Conservation (phyloP, 768 basidiomycete species). For the Phaeolepiota aurea region DNA sequence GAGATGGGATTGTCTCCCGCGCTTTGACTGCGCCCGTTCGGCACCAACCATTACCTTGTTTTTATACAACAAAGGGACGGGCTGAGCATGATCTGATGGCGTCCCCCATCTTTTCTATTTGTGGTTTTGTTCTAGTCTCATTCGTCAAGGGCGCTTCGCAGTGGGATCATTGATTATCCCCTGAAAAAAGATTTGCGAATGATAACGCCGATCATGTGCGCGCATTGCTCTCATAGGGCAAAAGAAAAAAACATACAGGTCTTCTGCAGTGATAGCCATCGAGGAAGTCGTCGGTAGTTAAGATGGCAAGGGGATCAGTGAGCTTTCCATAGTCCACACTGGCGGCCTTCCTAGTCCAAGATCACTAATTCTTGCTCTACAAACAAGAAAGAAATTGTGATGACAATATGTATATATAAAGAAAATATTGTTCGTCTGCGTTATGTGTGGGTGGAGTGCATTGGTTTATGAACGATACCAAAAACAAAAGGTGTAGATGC, state of each 20-base stretch:
- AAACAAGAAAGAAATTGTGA: no score
- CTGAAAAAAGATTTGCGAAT: not conserved
- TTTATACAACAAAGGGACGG: constrained; percentile 36
- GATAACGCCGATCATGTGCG: not conserved
- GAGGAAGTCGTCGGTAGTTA: not conserved
- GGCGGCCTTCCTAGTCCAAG: no score
- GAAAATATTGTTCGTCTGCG: no score
- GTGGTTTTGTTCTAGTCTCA: not conserved
- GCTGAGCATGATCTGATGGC: constrained; percentile 30
- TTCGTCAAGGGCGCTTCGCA: not conserved
- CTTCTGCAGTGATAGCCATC: no score
- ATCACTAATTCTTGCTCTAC: no score
- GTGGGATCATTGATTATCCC: not conserved
- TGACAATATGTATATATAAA: no score
- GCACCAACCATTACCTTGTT: constrained; percentile 35
- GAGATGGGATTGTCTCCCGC: constrained; percentile 14
- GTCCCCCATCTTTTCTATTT: constrained; percentile 15
- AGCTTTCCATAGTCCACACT: no score
- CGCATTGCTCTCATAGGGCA: not conserved
- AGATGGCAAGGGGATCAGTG: not conserved
- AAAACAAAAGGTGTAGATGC: no score
- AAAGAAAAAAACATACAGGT: no score
- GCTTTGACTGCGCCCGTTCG: constrained; percentile 41
- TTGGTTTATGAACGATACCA: no score
- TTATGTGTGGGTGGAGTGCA: no score